phyloP scores from a whole-genome alignment of 129 eudicot species.

The Flaveria linearis region DNA sequence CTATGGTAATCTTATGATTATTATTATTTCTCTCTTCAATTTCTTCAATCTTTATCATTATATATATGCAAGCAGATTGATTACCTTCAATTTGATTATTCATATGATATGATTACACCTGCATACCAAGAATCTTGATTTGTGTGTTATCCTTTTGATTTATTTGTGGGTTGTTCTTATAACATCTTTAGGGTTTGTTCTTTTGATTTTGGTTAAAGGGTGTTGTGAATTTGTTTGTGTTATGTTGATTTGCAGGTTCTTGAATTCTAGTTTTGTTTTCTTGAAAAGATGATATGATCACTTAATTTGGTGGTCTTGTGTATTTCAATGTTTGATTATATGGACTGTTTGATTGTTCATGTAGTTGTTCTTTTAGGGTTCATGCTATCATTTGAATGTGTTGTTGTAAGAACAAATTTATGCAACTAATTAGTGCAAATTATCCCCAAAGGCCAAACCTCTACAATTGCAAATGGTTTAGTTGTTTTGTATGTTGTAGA shows the following conservation, averaged over 20 bases:
- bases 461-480: constrained; percentile 16
- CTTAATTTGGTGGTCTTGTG: background rate
- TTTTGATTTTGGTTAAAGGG: too few species aligned
- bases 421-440: constrained; percentile 17
- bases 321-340: background rate
- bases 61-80: background rate
- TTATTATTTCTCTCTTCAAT: too few species aligned
- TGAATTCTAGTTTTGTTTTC: background rate
- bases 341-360: background rate
- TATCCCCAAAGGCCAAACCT: background rate
- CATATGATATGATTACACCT: too few species aligned
- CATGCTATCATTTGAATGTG: constrained; percentile 11
- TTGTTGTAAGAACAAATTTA: background rate
- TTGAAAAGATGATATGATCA: constrained; percentile 27
- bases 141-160: constrained; percentile 17
- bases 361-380: constrained; percentile 9
- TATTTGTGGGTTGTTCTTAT: background rate
- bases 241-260: background rate
- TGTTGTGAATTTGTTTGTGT: background rate
- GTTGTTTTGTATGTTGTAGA: constrained; percentile 5
- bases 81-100: constrained; percentile 4
- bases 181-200: constrained; percentile 10
- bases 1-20: background rate
- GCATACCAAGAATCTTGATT: background rate
- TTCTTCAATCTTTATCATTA: constrained; percentile 13